phyloP scores from a whole-genome alignment of 495 filamentous ascomycete genomes.

The Pyronema omphalodes region DNA sequence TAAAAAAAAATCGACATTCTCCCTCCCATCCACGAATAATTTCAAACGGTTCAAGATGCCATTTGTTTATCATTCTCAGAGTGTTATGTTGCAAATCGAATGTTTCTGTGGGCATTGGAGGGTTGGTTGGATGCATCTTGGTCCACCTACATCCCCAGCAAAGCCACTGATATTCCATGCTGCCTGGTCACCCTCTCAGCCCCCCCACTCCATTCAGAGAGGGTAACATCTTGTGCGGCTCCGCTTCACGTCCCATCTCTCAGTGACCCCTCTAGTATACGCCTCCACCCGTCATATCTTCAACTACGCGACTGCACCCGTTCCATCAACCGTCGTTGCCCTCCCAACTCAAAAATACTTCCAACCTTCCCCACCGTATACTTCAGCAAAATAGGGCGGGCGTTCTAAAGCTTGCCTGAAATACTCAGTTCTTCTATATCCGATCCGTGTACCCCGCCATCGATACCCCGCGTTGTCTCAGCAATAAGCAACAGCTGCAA shows the following conservation, averaged over 20 bases:
- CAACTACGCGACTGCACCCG: background rate
- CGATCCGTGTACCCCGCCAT: constrained; percentile 17
- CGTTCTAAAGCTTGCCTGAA: background rate
- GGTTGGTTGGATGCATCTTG: background rate
- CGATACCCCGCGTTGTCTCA: constrained; percentile 7
- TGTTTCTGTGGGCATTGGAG: background rate
- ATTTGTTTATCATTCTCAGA: background rate
- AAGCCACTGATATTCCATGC: no score
- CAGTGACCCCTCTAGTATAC: background rate
- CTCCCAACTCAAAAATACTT: background rate
- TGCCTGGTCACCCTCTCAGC: background rate
- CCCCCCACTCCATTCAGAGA: background rate
- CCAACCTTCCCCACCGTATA: background rate
- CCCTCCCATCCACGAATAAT: no score
- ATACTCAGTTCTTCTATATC: background rate
- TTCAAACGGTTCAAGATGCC: background rate
- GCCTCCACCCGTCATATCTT: constrained; percentile 3
- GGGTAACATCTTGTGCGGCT: background rate
- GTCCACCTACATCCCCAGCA: no score
- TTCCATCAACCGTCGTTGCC: background rate
- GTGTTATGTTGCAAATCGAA: background rate
- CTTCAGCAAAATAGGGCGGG: background rate
- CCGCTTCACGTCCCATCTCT: background rate
- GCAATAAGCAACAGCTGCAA: background rate
- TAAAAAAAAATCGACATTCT: no score